A percentile compares a stretch with the other conserved stretches of the same genome.
Evolutionary conservation across 345 rosid species (phyloP).

Genomic region (Draba incana): DNA sequence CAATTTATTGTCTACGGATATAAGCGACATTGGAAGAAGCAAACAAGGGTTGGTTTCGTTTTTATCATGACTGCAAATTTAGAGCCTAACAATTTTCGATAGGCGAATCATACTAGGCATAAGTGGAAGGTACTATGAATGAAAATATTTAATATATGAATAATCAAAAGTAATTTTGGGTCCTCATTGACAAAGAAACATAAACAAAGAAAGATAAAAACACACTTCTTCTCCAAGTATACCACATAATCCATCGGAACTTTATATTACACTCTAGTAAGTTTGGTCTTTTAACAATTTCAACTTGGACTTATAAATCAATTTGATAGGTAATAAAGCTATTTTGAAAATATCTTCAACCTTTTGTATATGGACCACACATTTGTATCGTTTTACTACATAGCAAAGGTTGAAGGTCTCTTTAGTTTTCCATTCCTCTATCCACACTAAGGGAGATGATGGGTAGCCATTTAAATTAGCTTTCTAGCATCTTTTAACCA

Average conservation of each 20-base stretch:
- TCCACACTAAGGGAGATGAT: no score
- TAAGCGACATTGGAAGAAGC: neutral
- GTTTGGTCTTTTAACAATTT: neutral
- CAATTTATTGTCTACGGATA: neutral
- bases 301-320: no score
- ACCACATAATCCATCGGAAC: neutral
- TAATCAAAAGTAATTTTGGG: neutral
- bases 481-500: no score
- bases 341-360: neutral
- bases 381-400: no score
- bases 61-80: neutral
- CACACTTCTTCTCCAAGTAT: neutral
- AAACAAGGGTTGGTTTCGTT: neutral
- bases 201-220: neutral
- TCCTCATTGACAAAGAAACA: neutral
- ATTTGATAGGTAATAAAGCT: no score
- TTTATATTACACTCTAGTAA: neutral
- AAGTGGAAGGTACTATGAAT: neutral
- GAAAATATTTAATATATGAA: neutral
- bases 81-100: neutral
- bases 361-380: no score
- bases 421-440: no score
- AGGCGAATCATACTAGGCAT: neutral
- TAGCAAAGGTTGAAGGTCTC: no score
- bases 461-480: no score